Evolutionary conservation across 2,329 filamentous ascomycete genomes (phyloP).

Genomic region (Sclerotinia minor): DNA sequence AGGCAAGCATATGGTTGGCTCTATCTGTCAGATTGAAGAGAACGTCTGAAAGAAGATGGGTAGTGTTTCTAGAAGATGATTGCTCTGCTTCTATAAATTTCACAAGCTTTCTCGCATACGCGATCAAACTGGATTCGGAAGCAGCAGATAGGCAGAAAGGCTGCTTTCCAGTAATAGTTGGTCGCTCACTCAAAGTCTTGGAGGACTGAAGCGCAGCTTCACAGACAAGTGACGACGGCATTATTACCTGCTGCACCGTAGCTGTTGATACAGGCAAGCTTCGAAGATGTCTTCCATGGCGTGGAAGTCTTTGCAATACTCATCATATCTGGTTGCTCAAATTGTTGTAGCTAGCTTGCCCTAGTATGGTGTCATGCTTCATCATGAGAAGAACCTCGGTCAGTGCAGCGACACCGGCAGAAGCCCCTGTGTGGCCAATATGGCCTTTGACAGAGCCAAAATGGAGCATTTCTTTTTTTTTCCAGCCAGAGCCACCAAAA

Average conservation of each 20-base stretch:
- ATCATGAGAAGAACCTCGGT: conserved; percentile 48
- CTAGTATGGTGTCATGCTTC: conserved; percentile 33
- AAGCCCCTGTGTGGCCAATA: conserved; percentile 49
- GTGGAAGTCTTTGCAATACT: conserved; percentile 21
- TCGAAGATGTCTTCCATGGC: conserved; percentile 26
- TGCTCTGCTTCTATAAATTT: too few species aligned
- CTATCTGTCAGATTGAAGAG: too few species aligned
- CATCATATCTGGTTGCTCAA: conserved; percentile 38
- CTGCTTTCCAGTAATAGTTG: not conserved
- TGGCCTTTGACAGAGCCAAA: conserved; percentile 43
- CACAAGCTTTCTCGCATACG: too few species aligned
- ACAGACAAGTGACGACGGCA: conserved; percentile 28
- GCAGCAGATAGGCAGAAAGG: too few species aligned
- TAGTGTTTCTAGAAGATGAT: too few species aligned
- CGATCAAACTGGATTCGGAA: too few species aligned
- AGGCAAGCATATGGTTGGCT: too few species aligned
- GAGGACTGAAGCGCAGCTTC: not conserved
- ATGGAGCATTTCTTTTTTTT: not conserved
- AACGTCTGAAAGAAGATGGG: too few species aligned
- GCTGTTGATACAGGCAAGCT: conserved; percentile 31
- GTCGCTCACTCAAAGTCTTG: not conserved
- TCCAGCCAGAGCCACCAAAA: conserved; percentile 22
- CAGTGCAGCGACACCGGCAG: conserved; percentile 46
- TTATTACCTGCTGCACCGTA: conserved; percentile 36
- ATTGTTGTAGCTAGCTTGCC: conserved; percentile 37